A percentile compares a stretch with the other conserved stretches of the same genome.
These are phyloP conservation scores for Phaeoacremonium minimum DNA, from an alignment of 2,329 filamentous ascomycete genomes.

Conservation along the genomic window DNA sequence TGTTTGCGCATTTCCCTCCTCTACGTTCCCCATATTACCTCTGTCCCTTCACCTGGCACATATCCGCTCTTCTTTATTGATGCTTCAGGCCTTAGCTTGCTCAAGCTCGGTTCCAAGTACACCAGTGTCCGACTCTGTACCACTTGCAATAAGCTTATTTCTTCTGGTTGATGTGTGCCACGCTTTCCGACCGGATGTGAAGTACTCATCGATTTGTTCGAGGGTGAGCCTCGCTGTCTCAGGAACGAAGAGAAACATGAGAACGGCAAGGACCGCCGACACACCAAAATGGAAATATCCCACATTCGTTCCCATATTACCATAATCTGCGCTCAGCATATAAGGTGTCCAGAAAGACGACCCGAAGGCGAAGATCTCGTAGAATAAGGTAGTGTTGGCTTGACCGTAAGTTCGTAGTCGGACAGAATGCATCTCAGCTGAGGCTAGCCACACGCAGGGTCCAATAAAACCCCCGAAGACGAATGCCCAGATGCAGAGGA, in stretches of 20 bases:
- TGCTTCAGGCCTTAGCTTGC: too few species aligned
- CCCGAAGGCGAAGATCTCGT: not conserved
- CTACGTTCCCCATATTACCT: too few species aligned
- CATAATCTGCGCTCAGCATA: not conserved
- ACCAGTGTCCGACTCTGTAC: too few species aligned
- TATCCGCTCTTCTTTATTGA: too few species aligned
- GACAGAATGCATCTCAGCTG: slow-evolving; percentile 18
- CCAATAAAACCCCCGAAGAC: slow-evolving; percentile 18
- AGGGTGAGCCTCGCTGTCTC: not conserved
- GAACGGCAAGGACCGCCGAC: not conserved
- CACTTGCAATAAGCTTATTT: not conserved
- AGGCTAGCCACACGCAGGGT: slow-evolving; percentile 14
- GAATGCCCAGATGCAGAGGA: slow-evolving; percentile 20
- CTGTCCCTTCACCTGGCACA: too few species aligned
- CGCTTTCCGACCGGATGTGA: not conserved
- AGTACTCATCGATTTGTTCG: not conserved
- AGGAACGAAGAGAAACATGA: not conserved
- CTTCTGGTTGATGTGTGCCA: not conserved
- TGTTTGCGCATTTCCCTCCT: too few species aligned
- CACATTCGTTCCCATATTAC: not conserved
- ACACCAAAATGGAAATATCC: not conserved
- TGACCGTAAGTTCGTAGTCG: not conserved
- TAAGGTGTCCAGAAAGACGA: not conserved
- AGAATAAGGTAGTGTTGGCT: not conserved
- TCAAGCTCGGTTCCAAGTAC: too few species aligned